A percentile compares a stretch with the other conserved stretches of the same genome.
These are phyloP conservation scores for Phytopythium boreale DNA, from an alignment of 352 stramenopile species.

Conservation along the genomic window DNA sequence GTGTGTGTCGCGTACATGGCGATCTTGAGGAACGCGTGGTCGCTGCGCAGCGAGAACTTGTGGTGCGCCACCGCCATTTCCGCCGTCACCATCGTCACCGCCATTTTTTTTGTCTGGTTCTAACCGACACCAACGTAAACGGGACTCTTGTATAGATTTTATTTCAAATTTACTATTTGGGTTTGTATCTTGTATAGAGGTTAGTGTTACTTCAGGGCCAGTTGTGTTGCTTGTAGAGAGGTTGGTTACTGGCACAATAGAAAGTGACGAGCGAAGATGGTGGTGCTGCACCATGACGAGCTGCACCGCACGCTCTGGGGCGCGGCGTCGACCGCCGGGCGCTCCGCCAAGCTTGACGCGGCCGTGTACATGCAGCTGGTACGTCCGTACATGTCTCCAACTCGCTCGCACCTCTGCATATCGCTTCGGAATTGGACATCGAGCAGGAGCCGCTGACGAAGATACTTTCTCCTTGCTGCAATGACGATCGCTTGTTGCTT, in stretches of 20 bases:
- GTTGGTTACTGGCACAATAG: too few species aligned
- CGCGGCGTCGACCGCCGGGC: conserved; percentile 31
- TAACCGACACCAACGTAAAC: too few species aligned
- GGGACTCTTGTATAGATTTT: not conserved
- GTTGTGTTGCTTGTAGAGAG: not conserved
- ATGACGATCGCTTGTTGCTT: too few species aligned
- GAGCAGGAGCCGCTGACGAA: too few species aligned
- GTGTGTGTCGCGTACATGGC: conserved; percentile 73
- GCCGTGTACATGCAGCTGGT: conserved; percentile 54
- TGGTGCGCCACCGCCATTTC: conserved; percentile 27
- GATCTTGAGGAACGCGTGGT: conserved; percentile 58
- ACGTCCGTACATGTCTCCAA: too few species aligned
- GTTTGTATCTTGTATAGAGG: too few species aligned
- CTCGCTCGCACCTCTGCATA: too few species aligned
- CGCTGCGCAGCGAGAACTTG: conserved; percentile 65
- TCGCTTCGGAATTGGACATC: too few species aligned
- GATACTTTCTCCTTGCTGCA: too few species aligned
- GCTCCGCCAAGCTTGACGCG: conserved; percentile 36
- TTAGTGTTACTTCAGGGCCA: not conserved
- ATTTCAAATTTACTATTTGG: not conserved
- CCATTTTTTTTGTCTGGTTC: not conserved
- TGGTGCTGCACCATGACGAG: conserved; percentile 58
- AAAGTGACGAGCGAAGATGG: conserved; percentile 38
- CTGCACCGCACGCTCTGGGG: conserved; percentile 66
- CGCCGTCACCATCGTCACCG: conserved; percentile 7